Conservation (phyloP, 2,329 filamentous ascomycete species). For the Cladosporium halotolerans region DNA sequence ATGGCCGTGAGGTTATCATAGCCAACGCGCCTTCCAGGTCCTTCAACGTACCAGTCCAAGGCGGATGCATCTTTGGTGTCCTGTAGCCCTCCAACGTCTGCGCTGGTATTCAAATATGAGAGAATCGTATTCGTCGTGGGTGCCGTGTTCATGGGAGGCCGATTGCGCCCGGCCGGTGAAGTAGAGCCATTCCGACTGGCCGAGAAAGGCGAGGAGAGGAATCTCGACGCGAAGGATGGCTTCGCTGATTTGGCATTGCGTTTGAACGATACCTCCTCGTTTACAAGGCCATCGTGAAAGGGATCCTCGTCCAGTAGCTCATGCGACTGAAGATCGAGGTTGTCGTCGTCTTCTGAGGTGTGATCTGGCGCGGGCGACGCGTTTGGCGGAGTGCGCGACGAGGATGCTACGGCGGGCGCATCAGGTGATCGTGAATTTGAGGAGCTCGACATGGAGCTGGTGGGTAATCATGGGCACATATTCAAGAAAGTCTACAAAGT, state of each 20-base stretch:
- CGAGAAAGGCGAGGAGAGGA: conserved; percentile 37
- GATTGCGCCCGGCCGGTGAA: conserved; percentile 17
- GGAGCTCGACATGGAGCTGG: conserved; percentile 32
- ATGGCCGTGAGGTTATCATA: conserved; percentile 97
- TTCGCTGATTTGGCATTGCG: conserved; percentile 51
- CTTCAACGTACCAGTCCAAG: conserved; percentile 82
- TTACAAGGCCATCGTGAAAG: conserved; percentile 11
- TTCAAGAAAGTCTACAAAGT: background rate
- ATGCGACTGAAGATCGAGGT: conserved; percentile 41
- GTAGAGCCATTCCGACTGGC: conserved; percentile 26
- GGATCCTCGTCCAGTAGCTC: conserved; percentile 34
- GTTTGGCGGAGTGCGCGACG: conserved; percentile 34
- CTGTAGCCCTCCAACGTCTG: conserved; percentile 31
- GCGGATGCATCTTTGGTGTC: conserved; percentile 40
- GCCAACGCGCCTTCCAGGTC: conserved; percentile 79
- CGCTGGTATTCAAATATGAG: conserved; percentile 36
- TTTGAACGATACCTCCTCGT: conserved; percentile 57
- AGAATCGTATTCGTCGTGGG: conserved; percentile 35
- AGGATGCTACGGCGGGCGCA: conserved; percentile 39
- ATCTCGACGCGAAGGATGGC: conserved; percentile 37
- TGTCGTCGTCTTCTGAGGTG: conserved; percentile 26
- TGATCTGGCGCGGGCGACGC: conserved; percentile 25
- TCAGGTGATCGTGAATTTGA: conserved; percentile 26
- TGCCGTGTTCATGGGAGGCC: background rate
- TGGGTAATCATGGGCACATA: conserved; percentile 5